Evolutionary conservation across 495 filamentous ascomycete species (phyloP).

Genomic region (Cercophora newfieldiana): DNA sequence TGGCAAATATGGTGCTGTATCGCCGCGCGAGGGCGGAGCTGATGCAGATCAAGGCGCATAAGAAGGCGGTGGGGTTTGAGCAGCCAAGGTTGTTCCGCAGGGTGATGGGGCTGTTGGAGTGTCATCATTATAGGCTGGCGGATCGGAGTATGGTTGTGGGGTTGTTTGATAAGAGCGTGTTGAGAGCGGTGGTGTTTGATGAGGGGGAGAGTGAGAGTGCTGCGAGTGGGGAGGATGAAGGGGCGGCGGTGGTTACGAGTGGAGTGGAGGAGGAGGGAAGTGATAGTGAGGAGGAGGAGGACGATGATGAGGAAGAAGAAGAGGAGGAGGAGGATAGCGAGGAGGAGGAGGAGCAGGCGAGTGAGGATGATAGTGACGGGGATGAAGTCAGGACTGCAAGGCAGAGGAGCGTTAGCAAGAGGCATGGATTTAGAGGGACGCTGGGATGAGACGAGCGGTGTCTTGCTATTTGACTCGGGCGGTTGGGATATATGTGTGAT

Average conservation of each 20-base stretch:
- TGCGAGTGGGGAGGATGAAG: constrained; percentile 3
- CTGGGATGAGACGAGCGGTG: background rate
- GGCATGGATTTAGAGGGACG: constrained; percentile 18
- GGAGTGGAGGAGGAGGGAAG: constrained; percentile 22
- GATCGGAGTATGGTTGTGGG: constrained; percentile 87
- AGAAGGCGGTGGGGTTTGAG: constrained; percentile 66
- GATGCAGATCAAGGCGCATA: constrained; percentile 50
- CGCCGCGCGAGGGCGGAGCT: constrained; percentile 76
- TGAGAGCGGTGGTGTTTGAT: constrained; percentile 73
- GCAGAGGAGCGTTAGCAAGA: constrained; percentile 52
- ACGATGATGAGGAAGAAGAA: constrained; percentile 17
- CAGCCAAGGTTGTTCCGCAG: constrained; percentile 77
- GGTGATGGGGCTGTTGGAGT: constrained; percentile 82
- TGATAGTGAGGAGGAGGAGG: constrained; percentile 20
- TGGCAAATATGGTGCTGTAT: constrained; percentile 85
- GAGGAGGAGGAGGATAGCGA: constrained; percentile 20
- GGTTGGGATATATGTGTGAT: background rate
- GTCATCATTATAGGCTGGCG: constrained; percentile 81
- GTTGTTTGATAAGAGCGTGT: constrained; percentile 85
- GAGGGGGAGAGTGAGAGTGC: constrained; percentile 39
- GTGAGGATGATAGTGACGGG: constrained; percentile 37
- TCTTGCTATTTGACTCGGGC: background rate
- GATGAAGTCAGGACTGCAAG: constrained; percentile 52
- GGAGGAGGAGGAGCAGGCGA: constrained; percentile 22
- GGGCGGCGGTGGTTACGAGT: background rate